Percentiles rank a stretch among this genome's conserved stretches.
Evolutionary conservation across 306 rosid species (phyloP).

Genomic region (Ormosia emarginata): DNA sequence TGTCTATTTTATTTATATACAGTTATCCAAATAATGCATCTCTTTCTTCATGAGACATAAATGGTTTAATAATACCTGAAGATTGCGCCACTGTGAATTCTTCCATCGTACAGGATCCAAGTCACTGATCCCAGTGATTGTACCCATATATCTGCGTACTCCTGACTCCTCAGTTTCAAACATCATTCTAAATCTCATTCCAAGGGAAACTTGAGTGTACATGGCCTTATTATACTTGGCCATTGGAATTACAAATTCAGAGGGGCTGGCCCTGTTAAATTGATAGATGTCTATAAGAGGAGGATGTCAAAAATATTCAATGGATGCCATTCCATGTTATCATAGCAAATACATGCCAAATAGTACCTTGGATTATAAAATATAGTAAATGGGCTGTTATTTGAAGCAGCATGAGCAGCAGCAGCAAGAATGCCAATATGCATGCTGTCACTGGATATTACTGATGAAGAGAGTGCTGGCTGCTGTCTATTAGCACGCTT

Average conservation of each 20-base stretch:
- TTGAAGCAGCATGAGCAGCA: constrained; percentile 99
- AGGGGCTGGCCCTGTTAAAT: constrained; percentile 83
- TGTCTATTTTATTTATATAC: neutral
- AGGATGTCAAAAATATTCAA: constrained; percentile 19
- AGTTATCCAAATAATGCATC: constrained; percentile 5
- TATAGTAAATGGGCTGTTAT: constrained; percentile 88
- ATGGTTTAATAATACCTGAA: constrained; percentile 55
- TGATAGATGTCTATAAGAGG: constrained; percentile 20
- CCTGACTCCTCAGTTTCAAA: constrained; percentile 98
- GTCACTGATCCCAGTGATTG: constrained; percentile 84
- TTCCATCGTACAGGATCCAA: constrained; percentile 87
- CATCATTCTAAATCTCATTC: constrained; percentile 98
- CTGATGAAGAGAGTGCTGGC: constrained; percentile 90
- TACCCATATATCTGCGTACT: constrained; percentile 96
- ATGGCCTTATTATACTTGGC: constrained; percentile 88
- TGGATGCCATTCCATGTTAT: neutral
- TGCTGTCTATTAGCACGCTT: constrained; percentile 87
- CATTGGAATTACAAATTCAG: constrained; percentile 91
- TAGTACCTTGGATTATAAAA: constrained; percentile 93
- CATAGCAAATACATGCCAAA: neutral
- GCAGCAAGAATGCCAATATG: constrained; percentile 98
- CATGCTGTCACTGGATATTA: constrained; percentile 99
- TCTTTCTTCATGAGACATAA: neutral
- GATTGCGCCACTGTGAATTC: constrained; percentile 94
- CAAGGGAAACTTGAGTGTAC: constrained; percentile 92